Evolutionary conservation across 306 rosid genomes (phyloP).

Genomic region (Cicer yamashitae): DNA sequence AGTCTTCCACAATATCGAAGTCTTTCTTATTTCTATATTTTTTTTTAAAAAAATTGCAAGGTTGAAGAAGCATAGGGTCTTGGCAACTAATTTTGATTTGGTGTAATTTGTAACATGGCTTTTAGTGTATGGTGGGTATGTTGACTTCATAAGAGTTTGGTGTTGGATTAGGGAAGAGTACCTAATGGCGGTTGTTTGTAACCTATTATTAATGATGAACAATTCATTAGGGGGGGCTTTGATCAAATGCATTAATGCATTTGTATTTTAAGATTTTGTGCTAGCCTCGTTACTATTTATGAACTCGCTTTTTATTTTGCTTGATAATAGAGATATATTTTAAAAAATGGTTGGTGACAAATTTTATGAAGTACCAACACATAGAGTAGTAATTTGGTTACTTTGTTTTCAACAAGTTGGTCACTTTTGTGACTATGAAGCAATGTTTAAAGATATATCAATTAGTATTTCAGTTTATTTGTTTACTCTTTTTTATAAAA

Average conservation of each 20-base stretch:
- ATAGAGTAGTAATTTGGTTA: not conserved
- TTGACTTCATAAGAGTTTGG: conserved; percentile 23
- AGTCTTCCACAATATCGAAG: not conserved
- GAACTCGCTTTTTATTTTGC: conserved; percentile 13
- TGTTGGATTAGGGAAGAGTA: conserved; percentile 40
- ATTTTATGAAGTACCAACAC: conserved; percentile 1
- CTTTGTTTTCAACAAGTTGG: conserved; percentile 1
- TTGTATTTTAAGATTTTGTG: not conserved
- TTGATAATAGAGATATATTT: not conserved
- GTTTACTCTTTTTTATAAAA: not conserved
- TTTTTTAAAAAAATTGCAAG: not conserved
- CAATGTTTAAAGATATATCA: not conserved
- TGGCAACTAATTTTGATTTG: conserved; percentile 15
- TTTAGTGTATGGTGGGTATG: conserved; percentile 11
- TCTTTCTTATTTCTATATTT: too few relatives aligned
- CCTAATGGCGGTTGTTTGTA: conserved; percentile 58
- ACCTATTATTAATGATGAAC: conserved; percentile 48
- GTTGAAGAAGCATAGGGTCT: not conserved
- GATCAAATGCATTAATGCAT: conserved; percentile 20
- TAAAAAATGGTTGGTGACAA: not conserved
- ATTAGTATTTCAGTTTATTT: not conserved
- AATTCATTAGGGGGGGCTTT: conserved; percentile 22
- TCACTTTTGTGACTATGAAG: not conserved
- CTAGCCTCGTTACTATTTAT: not conserved
- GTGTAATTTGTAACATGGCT: not conserved